These are phyloP conservation scores for Cyclospora cayetanensis DNA, from an alignment of 169 alveolate genomes.

Conservation along the genomic window DNA sequence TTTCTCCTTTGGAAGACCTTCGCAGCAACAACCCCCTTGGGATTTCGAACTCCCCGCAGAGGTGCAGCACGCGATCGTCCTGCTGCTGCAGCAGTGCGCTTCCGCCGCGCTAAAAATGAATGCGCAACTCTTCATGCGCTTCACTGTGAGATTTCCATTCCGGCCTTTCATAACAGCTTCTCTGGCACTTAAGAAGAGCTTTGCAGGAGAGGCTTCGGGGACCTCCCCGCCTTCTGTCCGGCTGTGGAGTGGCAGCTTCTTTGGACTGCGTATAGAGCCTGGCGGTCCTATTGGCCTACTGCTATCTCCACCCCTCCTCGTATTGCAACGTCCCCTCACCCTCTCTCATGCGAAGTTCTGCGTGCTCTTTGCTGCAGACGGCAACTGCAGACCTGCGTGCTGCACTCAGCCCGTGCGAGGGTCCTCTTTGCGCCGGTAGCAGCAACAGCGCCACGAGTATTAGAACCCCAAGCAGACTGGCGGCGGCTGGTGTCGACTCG, in stretches of 20 bases:
- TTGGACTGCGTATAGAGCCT: no score
- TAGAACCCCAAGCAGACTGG: not conserved
- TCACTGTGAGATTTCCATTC: not conserved
- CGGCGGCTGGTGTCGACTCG: not conserved
- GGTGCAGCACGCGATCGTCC: not conserved
- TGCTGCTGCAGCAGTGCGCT: slow-evolving; percentile 45
- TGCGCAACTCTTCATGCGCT: not conserved
- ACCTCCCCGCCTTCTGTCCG: no score
- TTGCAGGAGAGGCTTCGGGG: no score
- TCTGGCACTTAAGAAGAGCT: no score
- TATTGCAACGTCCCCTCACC: no score
- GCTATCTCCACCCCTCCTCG: no score
- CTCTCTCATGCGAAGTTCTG: no score
- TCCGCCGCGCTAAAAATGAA: slow-evolving; percentile 5
- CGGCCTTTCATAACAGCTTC: no score
- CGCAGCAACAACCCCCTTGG: not conserved
- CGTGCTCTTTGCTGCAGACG: slow-evolving; percentile 15
- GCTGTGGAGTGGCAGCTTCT: no score
- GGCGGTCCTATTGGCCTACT: no score
- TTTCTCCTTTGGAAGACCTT: not conserved
- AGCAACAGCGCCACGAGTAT: not conserved
- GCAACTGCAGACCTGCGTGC: slow-evolving; percentile 2
- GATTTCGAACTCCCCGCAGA: not conserved
- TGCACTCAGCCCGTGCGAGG: not conserved
- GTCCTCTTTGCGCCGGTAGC: no score